Conservation (phyloP, 306 rosid genomes). For the Prinsepia uniflora region DNA sequence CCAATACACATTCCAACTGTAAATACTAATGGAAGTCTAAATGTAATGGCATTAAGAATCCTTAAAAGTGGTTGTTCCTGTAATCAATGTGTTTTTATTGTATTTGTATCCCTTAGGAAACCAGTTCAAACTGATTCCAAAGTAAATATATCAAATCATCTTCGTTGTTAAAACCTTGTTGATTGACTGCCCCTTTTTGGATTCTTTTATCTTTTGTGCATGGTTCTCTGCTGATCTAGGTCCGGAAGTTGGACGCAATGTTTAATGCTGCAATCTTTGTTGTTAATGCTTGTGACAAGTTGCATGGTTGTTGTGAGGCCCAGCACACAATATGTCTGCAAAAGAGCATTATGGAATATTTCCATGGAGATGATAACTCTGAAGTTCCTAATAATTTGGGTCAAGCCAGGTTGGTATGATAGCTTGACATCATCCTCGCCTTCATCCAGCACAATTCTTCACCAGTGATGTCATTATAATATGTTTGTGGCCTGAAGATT, state of each 20-base stretch:
- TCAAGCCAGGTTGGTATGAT: conserved; percentile 63
- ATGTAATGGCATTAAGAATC: background rate
- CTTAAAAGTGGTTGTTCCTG: background rate
- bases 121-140: background rate
- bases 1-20: background rate
- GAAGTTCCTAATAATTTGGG: conserved; percentile 52
- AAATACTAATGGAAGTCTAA: background rate
- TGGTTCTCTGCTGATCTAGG: conserved; percentile 42
- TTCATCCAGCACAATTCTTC: background rate
- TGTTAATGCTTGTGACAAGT: conserved; percentile 53
- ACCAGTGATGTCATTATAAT: conserved; percentile 10
- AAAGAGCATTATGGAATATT: conserved; percentile 64
- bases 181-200: conserved; percentile 3
- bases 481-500: conserved; percentile 7
- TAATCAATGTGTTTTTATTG: background rate
- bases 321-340: conserved; percentile 81
- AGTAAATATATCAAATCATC: background rate
- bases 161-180: background rate
- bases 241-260: conserved; percentile 76
- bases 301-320: conserved; percentile 51
- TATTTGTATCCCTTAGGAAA: background rate
- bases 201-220: background rate
- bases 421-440: background rate
- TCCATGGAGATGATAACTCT: conserved; percentile 47
- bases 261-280: conserved; percentile 67